Percentiles rank a stretch among this genome's conserved stretches.
phyloP scores from a whole-genome alignment of 768 basidiomycete genomes.

The Cantharellus cinnabarinus region DNA sequence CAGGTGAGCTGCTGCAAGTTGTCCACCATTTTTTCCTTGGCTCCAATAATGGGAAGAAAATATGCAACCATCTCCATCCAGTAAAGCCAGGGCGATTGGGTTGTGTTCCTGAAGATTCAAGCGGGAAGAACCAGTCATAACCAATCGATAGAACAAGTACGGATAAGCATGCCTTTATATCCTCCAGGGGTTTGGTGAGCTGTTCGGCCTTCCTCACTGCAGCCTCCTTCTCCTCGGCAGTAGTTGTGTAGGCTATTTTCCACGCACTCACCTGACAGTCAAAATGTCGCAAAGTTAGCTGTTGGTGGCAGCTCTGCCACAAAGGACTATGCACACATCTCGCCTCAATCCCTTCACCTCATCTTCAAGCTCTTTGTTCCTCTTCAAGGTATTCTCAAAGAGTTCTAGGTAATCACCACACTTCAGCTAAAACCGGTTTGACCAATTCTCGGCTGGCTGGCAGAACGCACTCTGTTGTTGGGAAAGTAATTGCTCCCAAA shows the following conservation, averaged over 20 bases:
- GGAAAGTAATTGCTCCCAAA: no score
- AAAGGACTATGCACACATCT: background rate
- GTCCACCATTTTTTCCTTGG: constrained; percentile 5
- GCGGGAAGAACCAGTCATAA: background rate
- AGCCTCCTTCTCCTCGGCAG: background rate
- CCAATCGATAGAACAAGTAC: background rate
- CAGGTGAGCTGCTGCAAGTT: constrained; percentile 1
- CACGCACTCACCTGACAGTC: background rate
- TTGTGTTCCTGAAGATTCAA: background rate
- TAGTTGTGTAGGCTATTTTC: background rate
- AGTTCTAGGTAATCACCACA: background rate
- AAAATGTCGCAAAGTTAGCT: background rate
- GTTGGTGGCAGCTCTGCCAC: background rate
- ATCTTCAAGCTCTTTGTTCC: background rate
- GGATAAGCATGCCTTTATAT: background rate
- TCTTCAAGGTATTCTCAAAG: background rate
- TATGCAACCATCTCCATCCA: background rate
- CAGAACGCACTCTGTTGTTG: no score
- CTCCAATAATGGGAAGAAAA: background rate
- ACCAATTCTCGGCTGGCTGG: no score
- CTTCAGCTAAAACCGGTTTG: no score
- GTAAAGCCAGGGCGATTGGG: background rate
- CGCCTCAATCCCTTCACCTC: background rate
- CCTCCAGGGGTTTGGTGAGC: background rate
- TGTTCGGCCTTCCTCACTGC: background rate